A percentile compares a stretch with the other conserved stretches of the same genome.
These are phyloP conservation scores for Erythrobasidium hasegawianum DNA, from an alignment of 1,284 basidiomycete species.

Conservation along the genomic window DNA sequence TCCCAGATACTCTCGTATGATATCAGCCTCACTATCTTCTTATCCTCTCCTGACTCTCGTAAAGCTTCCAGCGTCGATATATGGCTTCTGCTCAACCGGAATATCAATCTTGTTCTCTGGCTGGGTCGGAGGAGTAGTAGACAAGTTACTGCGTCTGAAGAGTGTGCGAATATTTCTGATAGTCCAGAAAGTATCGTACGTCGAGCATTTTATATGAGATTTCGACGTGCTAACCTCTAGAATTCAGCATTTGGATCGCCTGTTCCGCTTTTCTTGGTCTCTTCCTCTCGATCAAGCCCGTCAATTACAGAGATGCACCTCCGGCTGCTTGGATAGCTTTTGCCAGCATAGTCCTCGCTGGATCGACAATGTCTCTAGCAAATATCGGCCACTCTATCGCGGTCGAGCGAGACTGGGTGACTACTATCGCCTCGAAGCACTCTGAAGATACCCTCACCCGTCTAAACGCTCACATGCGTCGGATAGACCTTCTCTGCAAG, in stretches of 20 bases:
- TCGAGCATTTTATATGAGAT: slow-evolving; percentile 21
- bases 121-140: slow-evolving; percentile 54
- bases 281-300: slow-evolving; percentile 12
- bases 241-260: slow-evolving; percentile 38
- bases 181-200: slow-evolving; percentile 53
- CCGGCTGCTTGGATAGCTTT: slow-evolving; percentile 49
- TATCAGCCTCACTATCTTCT: not conserved
- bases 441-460: slow-evolving; percentile 40
- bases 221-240: slow-evolving; percentile 47
- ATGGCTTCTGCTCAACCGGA: slow-evolving; percentile 54
- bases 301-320: slow-evolving; percentile 30
- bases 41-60: no score
- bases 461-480: slow-evolving; percentile 53
- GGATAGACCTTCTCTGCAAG: slow-evolving; percentile 59
- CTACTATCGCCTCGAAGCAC: slow-evolving; percentile 51
- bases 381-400: slow-evolving; percentile 56
- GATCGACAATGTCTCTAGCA: slow-evolving; percentile 53
- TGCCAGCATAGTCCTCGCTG: slow-evolving; percentile 51
- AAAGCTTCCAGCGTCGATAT: slow-evolving; percentile 57
- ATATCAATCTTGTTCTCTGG: slow-evolving; percentile 50
- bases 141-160: slow-evolving; percentile 51
- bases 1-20: slow-evolving; percentile 52
- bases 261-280: slow-evolving; percentile 16
- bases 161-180: slow-evolving; percentile 54
- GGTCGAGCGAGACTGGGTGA: slow-evolving; percentile 61